Conservation (phyloP, 306 rosid species). For the Dryas octopetala region DNA sequence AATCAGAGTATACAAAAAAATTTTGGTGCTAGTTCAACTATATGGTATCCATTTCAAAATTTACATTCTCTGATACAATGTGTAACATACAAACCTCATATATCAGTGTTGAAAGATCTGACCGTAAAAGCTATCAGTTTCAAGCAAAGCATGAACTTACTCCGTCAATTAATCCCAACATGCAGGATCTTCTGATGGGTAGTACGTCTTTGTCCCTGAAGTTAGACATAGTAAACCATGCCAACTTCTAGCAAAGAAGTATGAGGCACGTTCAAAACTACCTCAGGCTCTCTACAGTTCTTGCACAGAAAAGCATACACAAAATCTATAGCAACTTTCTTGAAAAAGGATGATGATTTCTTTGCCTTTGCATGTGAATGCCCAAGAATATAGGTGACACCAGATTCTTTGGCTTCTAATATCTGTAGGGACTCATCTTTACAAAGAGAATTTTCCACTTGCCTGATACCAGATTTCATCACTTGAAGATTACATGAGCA, state of each 20-base stretch:
- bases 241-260: slow-evolving; percentile 80
- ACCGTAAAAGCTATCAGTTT: not conserved
- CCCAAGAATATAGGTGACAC: slow-evolving; percentile 69
- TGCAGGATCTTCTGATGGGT: slow-evolving; percentile 5
- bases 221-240: slow-evolving; percentile 71
- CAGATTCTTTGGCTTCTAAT: slow-evolving; percentile 70
- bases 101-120: slow-evolving; percentile 23
- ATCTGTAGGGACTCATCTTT: slow-evolving; percentile 55
- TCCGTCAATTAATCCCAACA: not conserved
- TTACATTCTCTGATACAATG: slow-evolving; percentile 13
- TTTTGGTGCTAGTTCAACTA: slow-evolving; percentile 1
- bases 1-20: not conserved
- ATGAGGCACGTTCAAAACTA: slow-evolving; percentile 58
- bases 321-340: slow-evolving; percentile 62
- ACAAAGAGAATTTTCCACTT: slow-evolving; percentile 19
- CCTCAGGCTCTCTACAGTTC: slow-evolving; percentile 67
- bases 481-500: slow-evolving; percentile 29
- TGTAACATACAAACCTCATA: slow-evolving; percentile 21
- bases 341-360: slow-evolving; percentile 59
- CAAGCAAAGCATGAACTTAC: not conserved
- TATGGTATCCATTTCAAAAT: not conserved
- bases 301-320: slow-evolving; percentile 63
- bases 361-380: slow-evolving; percentile 74
- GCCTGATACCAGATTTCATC: slow-evolving; percentile 8
- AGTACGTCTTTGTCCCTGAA: not conserved